Evolutionary conservation across 345 rosid genomes (phyloP).

Genomic region (Salix udensis): DNA sequence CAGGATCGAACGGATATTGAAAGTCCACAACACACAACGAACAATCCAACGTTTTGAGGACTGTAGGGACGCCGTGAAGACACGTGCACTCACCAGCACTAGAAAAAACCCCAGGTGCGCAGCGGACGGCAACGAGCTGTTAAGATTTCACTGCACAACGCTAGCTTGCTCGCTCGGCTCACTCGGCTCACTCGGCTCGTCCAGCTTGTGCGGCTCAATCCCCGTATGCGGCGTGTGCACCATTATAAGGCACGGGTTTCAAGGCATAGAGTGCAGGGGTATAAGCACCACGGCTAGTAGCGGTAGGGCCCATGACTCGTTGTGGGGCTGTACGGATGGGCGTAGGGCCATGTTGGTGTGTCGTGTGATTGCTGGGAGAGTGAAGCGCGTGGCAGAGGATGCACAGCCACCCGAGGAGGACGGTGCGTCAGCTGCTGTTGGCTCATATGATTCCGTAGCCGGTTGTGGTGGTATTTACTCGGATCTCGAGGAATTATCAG

Average conservation of each 20-base stretch:
- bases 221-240: constrained; percentile 94
- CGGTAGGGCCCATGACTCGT: constrained; percentile 85
- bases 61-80: constrained; percentile 84
- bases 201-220: constrained; percentile 73
- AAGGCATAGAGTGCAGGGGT: constrained; percentile 38
- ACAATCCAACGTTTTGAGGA: constrained; percentile 98
- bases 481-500: constrained; percentile 73
- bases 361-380: constrained; percentile 93
- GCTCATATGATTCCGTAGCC: constrained; percentile 76
- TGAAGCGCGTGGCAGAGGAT: constrained; percentile 47
- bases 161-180: constrained; percentile 75
- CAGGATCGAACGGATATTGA: constrained; percentile 89
- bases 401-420: constrained; percentile 30
- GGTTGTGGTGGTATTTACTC: constrained; percentile 65
- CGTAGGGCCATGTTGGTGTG: constrained; percentile 91
- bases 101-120: constrained; percentile 82
- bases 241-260: constrained; percentile 74
- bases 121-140: constrained; percentile 94
- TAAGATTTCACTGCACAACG: constrained; percentile 82
- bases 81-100: constrained; percentile 65
- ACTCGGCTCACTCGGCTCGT: constrained; percentile 62
- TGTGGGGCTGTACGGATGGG: constrained; percentile 46
- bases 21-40: constrained; percentile 86
- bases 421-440: constrained; percentile 16
- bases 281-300: constrained; percentile 89